Conservation (phyloP, 2,329 filamentous ascomycete species). For the Monosporascus sp. region DNA sequence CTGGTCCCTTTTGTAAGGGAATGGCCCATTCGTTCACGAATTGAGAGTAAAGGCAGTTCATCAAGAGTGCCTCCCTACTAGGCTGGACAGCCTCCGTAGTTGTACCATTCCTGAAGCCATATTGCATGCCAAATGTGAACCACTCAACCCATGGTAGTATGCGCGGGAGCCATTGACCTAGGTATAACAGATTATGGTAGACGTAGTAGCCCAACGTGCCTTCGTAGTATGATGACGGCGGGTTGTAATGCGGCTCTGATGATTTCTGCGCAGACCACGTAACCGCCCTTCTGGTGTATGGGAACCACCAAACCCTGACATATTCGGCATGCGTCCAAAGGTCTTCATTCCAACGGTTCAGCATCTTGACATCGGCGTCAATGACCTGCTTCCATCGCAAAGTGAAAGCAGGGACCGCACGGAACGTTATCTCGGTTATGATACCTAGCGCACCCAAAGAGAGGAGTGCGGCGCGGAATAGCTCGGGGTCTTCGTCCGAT, state of each 20-base stretch:
- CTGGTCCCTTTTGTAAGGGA: constrained; percentile 77
- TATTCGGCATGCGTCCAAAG: constrained; percentile 86
- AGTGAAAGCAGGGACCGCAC: constrained; percentile 74
- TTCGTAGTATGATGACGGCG: constrained; percentile 72
- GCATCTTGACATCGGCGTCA: constrained; percentile 61
- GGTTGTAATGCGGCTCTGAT: constrained; percentile 50
- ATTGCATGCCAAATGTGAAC: constrained; percentile 97
- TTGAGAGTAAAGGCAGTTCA: constrained; percentile 98
- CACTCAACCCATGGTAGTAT: constrained; percentile 87
- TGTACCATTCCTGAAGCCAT: constrained; percentile 72
- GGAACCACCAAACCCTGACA: constrained; percentile 95
- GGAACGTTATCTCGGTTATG: constrained; percentile 82
- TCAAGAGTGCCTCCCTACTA: constrained; percentile 73
- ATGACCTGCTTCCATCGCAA: constrained; percentile 82
- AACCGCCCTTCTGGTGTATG: constrained; percentile 81
- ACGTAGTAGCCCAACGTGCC: constrained; percentile 76
- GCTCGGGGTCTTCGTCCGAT: constrained; percentile 62
- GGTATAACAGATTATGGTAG: constrained; percentile 84
- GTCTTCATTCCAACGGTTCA: constrained; percentile 64
- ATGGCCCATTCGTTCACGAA: constrained; percentile 98
- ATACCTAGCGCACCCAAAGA: constrained; percentile 88
- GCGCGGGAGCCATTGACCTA: constrained; percentile 70
- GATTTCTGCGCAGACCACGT: constrained; percentile 86
- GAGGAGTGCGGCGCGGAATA: constrained; percentile 84
- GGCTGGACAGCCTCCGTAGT: constrained; percentile 72